Evolutionary conservation across 129 eudicot genomes (phyloP), one percentile per base, ranked within the genome.

Genomic region (Centaurea solstitialis): DNA sequence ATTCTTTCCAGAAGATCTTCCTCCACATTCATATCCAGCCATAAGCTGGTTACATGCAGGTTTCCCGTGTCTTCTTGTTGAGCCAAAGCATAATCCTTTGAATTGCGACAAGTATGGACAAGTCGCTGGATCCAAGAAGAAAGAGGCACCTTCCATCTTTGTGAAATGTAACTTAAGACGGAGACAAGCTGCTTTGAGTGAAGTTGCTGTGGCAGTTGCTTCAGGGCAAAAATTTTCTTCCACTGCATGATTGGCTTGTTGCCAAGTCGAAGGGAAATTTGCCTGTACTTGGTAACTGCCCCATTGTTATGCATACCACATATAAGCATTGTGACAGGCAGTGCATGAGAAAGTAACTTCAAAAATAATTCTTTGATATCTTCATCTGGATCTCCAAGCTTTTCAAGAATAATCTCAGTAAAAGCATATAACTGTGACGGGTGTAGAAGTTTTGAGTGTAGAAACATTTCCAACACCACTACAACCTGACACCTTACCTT

Each of bases 101-200:
- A 85, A 78, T 88, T 81, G 43, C 81, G 86, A 80, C 97, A 93
- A 26, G 92, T 79, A 78, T 79, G 85, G 61, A 96, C 84, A 78
- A 96, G 98, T 47, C 99, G 89, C 71, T 86, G 94, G 77, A 96
- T 91, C 99, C 99, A 96, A 73, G 98, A 88, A 85, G 99, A 96
- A 82, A 96, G 89, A 79, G 99, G 98, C 76, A 91, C 98, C 82
- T 93, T 96, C 98, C 99, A 96, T 75, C 99, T 89, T 83, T 96
- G 99, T 67, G 99, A 93, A 73, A 96, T 88, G 89, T 87, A 96
- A 81, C 98, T 93, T 86, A 96, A 80, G 70, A 93, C 81, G 70
- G 98, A 89, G 77, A 96, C 99, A 80, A 96, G 97, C 59, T 96
- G 99, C 88, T 96, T 97, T 59, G 99, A 91, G 45, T 93, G 98